A percentile compares a stretch with the other conserved stretches of the same genome.
Conservation (phyloP, 805 yeast genomes). For the Sugiyamaella lignohabitans region DNA sequence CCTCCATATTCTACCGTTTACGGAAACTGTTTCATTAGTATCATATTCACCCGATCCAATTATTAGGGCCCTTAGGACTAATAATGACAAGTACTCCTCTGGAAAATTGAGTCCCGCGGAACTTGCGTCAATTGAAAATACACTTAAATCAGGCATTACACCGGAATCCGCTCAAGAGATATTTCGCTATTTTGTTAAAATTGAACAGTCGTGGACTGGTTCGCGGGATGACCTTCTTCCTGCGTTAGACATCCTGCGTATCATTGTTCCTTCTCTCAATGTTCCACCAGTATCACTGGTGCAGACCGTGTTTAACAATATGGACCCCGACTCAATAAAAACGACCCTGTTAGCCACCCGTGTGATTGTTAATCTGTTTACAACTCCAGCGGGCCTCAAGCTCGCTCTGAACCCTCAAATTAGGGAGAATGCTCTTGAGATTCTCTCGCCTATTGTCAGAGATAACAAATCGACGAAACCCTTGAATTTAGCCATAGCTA, state of each 20-base stretch:
- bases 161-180: constrained; percentile 32
- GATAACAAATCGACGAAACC: constrained; percentile 7
- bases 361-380: constrained; percentile 49
- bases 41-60: constrained; percentile 36
- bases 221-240: constrained; percentile 41
- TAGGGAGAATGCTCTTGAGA: constrained; percentile 27
- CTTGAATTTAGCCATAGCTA: constrained; percentile 38
- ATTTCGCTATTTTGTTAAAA: constrained; percentile 33
- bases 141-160: constrained; percentile 13
- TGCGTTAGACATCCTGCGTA: constrained; percentile 55
- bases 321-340: constrained; percentile 31
- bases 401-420: constrained; percentile 23
- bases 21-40: constrained; percentile 29
- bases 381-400: constrained; percentile 25
- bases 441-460: constrained; percentile 15
- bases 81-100: constrained; percentile 20
- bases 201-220: constrained; percentile 27
- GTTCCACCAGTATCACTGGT: constrained; percentile 29
- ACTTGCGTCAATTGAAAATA: constrained; percentile 15
- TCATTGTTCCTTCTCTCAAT: constrained; percentile 40
- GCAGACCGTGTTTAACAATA: constrained; percentile 22
- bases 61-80: constrained; percentile 28
- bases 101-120: constrained; percentile 19
- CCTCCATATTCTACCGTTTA: constrained; percentile 40
- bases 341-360: constrained; percentile 52